These are phyloP conservation scores for Plasmodium vivax DNA, from an alignment of 169 alveolate species.

Conservation along the genomic window DNA sequence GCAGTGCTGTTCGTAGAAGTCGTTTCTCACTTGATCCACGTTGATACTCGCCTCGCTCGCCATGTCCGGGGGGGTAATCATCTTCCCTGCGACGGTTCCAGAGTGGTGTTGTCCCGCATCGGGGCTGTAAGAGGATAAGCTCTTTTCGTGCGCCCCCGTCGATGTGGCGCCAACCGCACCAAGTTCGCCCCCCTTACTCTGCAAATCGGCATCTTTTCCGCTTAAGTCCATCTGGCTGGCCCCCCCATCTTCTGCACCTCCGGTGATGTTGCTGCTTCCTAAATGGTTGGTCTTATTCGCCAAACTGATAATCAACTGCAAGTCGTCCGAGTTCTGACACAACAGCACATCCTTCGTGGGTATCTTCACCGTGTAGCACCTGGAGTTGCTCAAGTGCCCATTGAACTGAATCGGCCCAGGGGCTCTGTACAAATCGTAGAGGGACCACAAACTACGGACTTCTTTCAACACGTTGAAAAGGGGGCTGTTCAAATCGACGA, in stretches of 20 bases:
- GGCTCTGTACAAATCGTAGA: constrained; percentile 92
- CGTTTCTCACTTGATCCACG: neutral
- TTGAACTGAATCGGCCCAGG: constrained; percentile 98
- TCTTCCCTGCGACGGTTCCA: neutral
- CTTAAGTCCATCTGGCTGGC: neutral
- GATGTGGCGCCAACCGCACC: neutral
- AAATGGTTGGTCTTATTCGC: constrained; percentile 5
- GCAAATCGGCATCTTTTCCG: neutral
- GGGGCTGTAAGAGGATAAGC: neutral
- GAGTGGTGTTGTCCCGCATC: neutral
- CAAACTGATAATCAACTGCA: constrained; percentile 29
- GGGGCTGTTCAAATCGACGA: constrained; percentile 94
- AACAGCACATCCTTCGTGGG: constrained; percentile 45
- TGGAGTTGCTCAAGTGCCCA: constrained; percentile 82
- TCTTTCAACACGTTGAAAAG: constrained; percentile 91
- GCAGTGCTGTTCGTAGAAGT: constrained; percentile 5
- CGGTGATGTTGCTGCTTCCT: neutral
- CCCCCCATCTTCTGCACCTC: neutral
- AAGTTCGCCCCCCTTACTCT: neutral
- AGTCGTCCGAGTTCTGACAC: constrained; percentile 45
- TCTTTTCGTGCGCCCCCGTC: neutral
- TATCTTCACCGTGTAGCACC: constrained; percentile 76
- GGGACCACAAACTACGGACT: constrained; percentile 95
- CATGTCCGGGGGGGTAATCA: neutral
- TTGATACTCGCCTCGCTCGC: neutral